phyloP scores from a whole-genome alignment of 2,329 filamentous ascomycete species.

The Aspergillus sp. region DNA sequence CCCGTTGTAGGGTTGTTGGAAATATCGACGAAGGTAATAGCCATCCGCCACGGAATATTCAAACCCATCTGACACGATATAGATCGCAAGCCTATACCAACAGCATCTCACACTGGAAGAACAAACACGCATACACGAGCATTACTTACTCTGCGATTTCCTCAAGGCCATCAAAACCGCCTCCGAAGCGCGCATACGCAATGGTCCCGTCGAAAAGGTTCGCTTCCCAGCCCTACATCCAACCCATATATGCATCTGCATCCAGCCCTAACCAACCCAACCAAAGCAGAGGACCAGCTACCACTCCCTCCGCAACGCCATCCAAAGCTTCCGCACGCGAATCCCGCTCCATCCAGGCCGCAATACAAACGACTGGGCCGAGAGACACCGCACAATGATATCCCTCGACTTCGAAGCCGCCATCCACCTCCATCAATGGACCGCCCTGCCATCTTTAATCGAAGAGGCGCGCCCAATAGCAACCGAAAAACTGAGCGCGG shows the following conservation, averaged over 20 bases:
- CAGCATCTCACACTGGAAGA: constrained; percentile 9
- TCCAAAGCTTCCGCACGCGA: constrained; percentile 47
- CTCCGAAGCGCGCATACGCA: constrained; percentile 40
- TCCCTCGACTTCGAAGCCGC: constrained; percentile 74
- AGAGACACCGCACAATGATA: constrained; percentile 57
- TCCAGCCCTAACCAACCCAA: constrained; percentile 1
- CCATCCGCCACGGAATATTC: neutral
- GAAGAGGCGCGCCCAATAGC: constrained; percentile 23
- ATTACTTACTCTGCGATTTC: constrained; percentile 62
- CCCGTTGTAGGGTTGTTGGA: constrained; percentile 49
- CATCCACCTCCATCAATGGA: constrained; percentile 57
- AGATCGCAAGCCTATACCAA: constrained; percentile 35
- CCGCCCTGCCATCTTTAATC: constrained; percentile 49
- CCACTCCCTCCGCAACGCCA: constrained; percentile 49
- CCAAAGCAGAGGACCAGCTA: constrained; percentile 51
- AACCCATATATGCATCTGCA: neutral
- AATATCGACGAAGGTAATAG: constrained; percentile 34
- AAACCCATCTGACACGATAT: constrained; percentile 23
- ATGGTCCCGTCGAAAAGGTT: constrained; percentile 32
- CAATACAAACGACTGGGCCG: constrained; percentile 44
- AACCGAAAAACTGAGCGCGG: constrained; percentile 44
- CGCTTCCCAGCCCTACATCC: constrained; percentile 5
- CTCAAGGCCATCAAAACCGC: constrained; percentile 43
- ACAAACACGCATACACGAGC: constrained; percentile 45
- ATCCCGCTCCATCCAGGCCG: constrained; percentile 33